phyloP scores from a whole-genome alignment of 257 asterid genomes.

The Galeopsis tetrahit region DNA sequence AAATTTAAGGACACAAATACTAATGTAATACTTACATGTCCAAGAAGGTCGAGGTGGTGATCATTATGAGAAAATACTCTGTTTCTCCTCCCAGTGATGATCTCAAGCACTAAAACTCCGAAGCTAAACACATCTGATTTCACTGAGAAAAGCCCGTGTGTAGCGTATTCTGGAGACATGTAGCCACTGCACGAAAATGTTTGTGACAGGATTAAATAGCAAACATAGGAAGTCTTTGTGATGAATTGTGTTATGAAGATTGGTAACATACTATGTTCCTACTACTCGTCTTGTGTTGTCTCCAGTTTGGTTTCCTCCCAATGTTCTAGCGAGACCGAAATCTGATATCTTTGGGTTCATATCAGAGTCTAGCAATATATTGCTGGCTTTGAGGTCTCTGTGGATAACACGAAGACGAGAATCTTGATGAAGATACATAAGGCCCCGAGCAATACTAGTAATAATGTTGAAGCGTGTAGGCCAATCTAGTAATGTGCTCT shows the following conservation, averaged over 20 bases:
- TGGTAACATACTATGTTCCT: constrained; percentile 41
- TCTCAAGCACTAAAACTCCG: constrained; percentile 47
- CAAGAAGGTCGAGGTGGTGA: constrained; percentile 40
- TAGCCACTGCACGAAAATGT: constrained; percentile 38
- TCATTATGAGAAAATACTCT: constrained; percentile 32
- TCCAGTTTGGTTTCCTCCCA: constrained; percentile 14
- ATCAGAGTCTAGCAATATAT: constrained; percentile 1
- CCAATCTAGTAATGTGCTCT: constrained; percentile 8
- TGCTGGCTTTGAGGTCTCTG: constrained; percentile 20
- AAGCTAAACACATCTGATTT: constrained; percentile 57
- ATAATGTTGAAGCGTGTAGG: constrained; percentile 14
- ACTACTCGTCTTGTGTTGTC: constrained; percentile 27
- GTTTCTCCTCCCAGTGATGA: constrained; percentile 45
- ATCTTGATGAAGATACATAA: constrained; percentile 24
- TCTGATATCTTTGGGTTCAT: constrained; percentile 28
- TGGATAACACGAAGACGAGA: not conserved
- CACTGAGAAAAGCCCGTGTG: constrained; percentile 39
- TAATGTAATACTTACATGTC: constrained; percentile 38
- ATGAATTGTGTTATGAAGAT: not conserved
- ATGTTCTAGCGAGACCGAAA: constrained; percentile 8
- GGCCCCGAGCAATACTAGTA: not conserved
- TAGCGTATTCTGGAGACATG: constrained; percentile 54
- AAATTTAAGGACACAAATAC: no score
- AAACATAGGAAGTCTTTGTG: not conserved
- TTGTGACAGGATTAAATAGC: not conserved